Evolutionary conservation across 441 rosid genomes (phyloP), one percentile per base, ranked within the genome.

Genomic region (Erysimum cheiri): DNA sequence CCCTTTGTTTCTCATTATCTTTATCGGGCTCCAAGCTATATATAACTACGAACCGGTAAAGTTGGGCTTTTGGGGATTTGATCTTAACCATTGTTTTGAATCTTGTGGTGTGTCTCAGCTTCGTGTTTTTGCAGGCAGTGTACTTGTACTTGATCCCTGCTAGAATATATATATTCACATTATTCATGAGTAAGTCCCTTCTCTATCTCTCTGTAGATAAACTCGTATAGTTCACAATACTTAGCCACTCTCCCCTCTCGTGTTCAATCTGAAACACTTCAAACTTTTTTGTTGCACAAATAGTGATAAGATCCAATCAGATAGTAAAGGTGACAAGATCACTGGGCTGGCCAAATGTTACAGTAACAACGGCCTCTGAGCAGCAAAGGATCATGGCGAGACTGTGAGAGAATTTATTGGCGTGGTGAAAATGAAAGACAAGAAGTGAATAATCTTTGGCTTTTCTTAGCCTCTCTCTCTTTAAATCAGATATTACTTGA

Each of bases 61-160:
- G 50, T 31, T 44, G n/a, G 4, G 32, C 13, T 47, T 50, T 58
- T 6, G 0, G 49, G 47, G 49, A 13, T 32, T 60, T 50, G 33
- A 69, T 44, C 17, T 62, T 62, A 29, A 31, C 53, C 50, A 15
- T 48, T 69, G 22, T 59, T 28, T 68, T 44, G 47, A 57, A 35
- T 58, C 39, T 31, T 48, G 14, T 59, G 9, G 36, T 31, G 6
- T 4, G 39, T 41, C 60, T 70, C 5, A 36, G 33, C 19, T 41
- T 48, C 17, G 19, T 53, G 19, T 17, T 40, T 22, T 50, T 62
- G 62, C 48, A 71, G 75, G 63, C 69, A 52, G 10, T 62, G 8
- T 71, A 62, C 75, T 22, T 61, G 24, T 61, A 61, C 75, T 1
- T 71, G 69, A 53, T 71, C 19, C 1, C 69, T 41, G 22, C 5